Evolutionary conservation across 1,139 yeast genomes (phyloP).

Genomic region (Meyerozyma carpophila): DNA sequence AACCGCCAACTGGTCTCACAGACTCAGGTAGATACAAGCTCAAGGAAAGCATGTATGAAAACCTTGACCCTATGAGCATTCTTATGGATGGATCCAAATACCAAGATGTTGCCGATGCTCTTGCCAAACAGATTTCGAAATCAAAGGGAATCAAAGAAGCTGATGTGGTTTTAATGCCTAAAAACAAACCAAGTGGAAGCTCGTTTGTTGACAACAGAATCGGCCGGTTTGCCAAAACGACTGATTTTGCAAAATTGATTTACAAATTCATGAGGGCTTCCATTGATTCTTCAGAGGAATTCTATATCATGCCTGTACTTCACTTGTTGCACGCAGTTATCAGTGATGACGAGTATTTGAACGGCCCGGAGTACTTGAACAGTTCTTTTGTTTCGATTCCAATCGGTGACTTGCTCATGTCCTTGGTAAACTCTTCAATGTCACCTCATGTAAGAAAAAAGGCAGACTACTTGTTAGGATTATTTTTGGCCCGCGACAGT

Average conservation of each 20-base stretch:
- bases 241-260: conserved; percentile 49
- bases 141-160: conserved; percentile 27
- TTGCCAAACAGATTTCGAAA: conserved; percentile 22
- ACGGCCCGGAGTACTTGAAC: conserved; percentile 35
- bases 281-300: conserved; percentile 44
- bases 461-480: conserved; percentile 52
- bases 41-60: conserved; percentile 32
- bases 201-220: conserved; percentile 32
- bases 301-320: conserved; percentile 52
- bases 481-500: conserved; percentile 42
- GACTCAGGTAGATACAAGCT: conserved; percentile 41
- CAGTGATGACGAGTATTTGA: conserved; percentile 44
- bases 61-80: conserved; percentile 35
- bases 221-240: conserved; percentile 49
- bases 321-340: conserved; percentile 65
- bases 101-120: conserved; percentile 29
- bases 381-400: conserved; percentile 49
- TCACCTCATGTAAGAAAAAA: conserved; percentile 44
- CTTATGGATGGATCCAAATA: conserved; percentile 30
- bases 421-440: conserved; percentile 46
- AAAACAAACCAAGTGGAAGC: conserved; percentile 30
- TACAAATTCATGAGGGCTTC: conserved; percentile 53
- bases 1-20: conserved; percentile 33
- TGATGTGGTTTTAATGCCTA: conserved; percentile 37
- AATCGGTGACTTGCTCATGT: conserved; percentile 48